These are phyloP conservation scores for Neurospora sublineolata DNA, from an alignment of 495 filamentous ascomycete species.

Conservation along the genomic window DNA sequence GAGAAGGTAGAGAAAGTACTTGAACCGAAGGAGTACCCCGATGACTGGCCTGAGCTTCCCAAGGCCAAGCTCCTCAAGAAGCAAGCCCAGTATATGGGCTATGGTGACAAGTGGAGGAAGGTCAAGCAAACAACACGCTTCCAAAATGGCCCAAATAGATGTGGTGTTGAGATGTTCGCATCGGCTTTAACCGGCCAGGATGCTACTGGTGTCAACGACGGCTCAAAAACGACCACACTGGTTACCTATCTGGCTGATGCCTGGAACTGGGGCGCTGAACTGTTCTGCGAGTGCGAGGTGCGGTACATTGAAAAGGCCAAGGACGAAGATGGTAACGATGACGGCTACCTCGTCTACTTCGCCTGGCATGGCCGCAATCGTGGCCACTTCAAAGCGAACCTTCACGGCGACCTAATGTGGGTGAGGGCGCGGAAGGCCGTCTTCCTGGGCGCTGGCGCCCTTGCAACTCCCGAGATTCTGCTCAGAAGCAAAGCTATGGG, in stretches of 20 bases:
- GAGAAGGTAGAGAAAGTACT: slow-evolving; percentile 43
- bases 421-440: slow-evolving; percentile 49
- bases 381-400: slow-evolving; percentile 42
- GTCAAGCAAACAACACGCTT: slow-evolving; percentile 54
- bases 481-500: slow-evolving; percentile 51
- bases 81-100: slow-evolving; percentile 41
- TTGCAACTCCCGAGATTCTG: slow-evolving; percentile 56
- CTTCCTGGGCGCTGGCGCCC: slow-evolving; percentile 49
- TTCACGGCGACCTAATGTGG: slow-evolving; percentile 57
- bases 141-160: slow-evolving; percentile 44
- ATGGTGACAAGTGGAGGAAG: slow-evolving; percentile 41
- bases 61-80: slow-evolving; percentile 47
- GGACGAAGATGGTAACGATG: slow-evolving; percentile 33
- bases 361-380: slow-evolving; percentile 53
- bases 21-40: slow-evolving; percentile 47
- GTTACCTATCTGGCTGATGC: slow-evolving; percentile 61
- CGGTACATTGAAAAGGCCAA: slow-evolving; percentile 48
- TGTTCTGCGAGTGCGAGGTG: slow-evolving; percentile 63
- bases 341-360: slow-evolving; percentile 53
- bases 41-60: slow-evolving; percentile 39
- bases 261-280: slow-evolving; percentile 65
- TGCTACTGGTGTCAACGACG: slow-evolving; percentile 53
- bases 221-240: slow-evolving; percentile 52
- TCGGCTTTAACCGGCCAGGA: slow-evolving; percentile 51
- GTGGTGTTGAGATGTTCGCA: slow-evolving; percentile 50